Conservation (phyloP, 176 grass and related monocot species). For the Tuctoria greenei region DNA sequence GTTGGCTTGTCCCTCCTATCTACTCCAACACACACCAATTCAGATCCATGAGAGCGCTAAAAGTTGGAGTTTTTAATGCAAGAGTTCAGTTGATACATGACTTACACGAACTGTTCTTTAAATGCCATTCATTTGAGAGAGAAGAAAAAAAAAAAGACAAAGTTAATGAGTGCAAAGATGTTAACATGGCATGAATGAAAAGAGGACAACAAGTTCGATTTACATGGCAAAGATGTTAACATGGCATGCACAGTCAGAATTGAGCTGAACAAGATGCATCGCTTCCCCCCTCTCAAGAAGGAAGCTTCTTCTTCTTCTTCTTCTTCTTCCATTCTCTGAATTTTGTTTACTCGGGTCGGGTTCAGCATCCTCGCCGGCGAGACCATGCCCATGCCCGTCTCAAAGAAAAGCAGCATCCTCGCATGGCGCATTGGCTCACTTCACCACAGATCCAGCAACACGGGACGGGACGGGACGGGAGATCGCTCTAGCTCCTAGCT, state of each 20-base stretch:
- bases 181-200: conserved; percentile 1
- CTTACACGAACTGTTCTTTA: background rate
- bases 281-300: background rate
- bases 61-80: background rate
- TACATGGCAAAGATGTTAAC: background rate
- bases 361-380: background rate
- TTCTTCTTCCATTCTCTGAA: background rate
- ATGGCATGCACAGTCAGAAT: background rate
- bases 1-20: conserved; percentile 24
- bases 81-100: background rate
- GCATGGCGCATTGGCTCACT: background rate
- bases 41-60: background rate
- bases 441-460: background rate
- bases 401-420: background rate
- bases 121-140: background rate
- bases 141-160: background rate
- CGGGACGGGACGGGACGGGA: too few species aligned
- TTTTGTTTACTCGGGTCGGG: background rate
- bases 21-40: background rate
- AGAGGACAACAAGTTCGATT: background rate
- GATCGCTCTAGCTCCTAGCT: background rate
- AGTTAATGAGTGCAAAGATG: background rate
- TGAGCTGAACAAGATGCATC: background rate
- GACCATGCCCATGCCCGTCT: too few species aligned
- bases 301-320: too few species aligned